phyloP scores from a whole-genome alignment of 495 filamentous ascomycete species.

The Annulohypoxylon moriforme region DNA sequence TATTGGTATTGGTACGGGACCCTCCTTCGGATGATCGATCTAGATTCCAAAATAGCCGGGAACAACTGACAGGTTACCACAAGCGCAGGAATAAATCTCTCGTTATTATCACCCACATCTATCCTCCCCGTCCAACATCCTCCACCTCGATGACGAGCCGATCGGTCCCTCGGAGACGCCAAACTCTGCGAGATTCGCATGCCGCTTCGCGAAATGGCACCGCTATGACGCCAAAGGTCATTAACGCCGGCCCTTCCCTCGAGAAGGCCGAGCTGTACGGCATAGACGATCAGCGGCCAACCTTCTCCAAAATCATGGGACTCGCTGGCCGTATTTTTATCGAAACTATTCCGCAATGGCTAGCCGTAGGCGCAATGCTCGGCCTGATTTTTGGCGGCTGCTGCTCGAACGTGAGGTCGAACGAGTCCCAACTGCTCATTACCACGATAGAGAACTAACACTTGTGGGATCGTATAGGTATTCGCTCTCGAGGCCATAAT shows the following conservation, averaged over 20 bases:
- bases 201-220: constrained; percentile 46
- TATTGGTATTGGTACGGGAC: constrained; percentile 33
- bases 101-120: constrained; percentile 22
- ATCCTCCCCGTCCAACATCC: constrained; percentile 5
- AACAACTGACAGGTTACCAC: constrained; percentile 29
- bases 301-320: constrained; percentile 65
- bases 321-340: constrained; percentile 66
- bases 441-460: constrained; percentile 26
- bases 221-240: constrained; percentile 54
- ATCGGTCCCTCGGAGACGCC: constrained; percentile 49
- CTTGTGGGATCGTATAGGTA: constrained; percentile 64
- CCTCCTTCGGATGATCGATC: constrained; percentile 9
- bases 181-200: constrained; percentile 50
- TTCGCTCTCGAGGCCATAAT: constrained; percentile 96
- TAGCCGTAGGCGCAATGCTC: constrained; percentile 77
- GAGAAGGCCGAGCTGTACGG: constrained; percentile 67
- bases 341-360: constrained; percentile 74
- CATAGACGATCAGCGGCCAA: constrained; percentile 65
- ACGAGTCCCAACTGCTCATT: constrained; percentile 40
- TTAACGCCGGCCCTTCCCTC: constrained; percentile 66
- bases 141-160: constrained; percentile 48
- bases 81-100: constrained; percentile 19
- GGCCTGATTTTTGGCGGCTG: constrained; percentile 95
- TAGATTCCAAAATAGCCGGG: constrained; percentile 30
- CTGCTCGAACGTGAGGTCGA: constrained; percentile 84